Evolutionary conservation across 805 yeast species (phyloP), one percentile per base, ranked within the genome.

Genomic region (Citeromyces matritensis): DNA sequence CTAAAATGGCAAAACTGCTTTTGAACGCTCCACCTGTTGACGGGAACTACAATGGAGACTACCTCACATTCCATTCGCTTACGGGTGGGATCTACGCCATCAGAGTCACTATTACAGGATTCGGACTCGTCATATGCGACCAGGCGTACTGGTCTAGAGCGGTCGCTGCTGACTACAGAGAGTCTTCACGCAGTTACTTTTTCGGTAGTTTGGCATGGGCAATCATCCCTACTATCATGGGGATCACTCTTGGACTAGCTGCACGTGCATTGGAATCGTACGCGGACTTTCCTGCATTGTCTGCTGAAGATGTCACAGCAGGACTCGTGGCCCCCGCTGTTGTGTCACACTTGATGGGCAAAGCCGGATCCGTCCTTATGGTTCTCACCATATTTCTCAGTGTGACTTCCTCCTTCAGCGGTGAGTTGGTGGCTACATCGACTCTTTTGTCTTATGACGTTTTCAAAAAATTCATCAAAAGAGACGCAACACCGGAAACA

Each of bases 401-500:
- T 2, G 60, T 57, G 23, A 58, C 63, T 10, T 55, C 62, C n/a
- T 53, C 63, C 4, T 56, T 54, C 12, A 51, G 59, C 31, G 61
- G 63, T 6, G 57, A 58, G 38, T 40, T 58, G 52, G 52, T 58
- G 27, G 55, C 62, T 2, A 61, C 56, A 17, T 49, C 58, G 32
- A 49, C 57, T 34, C 55, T 58, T 34, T 37, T 63, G 26, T 61
- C 70, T 2, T 65, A 58, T 39, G 72, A 65, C 42, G 53, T 63
- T 34, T 65, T 55, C 48, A 55, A 60, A 41, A 51, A 57, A 30
- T 65, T 63, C 42, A 41, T 61, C 35, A 57, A 57, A 29, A 57
- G 57, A 29, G 38, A 47, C 4, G 71, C 70, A 6, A 41, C 54
- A 12, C 61, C 63, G 30, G 44, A 47, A 14, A 51, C 57, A 31